Evolutionary conservation across 495 filamentous ascomycete genomes (phyloP).

Genomic region (Glarea lozoyensis): DNA sequence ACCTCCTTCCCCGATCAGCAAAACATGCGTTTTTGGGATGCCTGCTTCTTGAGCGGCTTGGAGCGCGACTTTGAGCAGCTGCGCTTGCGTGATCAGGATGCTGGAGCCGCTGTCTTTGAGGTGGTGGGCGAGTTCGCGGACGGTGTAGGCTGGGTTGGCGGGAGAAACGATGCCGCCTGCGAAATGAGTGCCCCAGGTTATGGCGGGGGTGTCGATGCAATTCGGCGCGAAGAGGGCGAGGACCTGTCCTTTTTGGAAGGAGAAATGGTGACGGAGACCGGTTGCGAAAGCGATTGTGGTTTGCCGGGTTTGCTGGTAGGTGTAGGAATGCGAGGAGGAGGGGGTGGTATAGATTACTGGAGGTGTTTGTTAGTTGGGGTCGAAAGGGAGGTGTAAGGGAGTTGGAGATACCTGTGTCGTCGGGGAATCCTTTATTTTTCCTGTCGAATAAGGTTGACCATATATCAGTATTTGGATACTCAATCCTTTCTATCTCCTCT

Average conservation of each 20-base stretch:
- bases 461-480: slow-evolving; percentile 59
- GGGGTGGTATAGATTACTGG: slow-evolving; percentile 12
- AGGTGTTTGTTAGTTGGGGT: neutral
- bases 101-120: slow-evolving; percentile 58
- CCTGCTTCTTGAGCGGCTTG: slow-evolving; percentile 61
- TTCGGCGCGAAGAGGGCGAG: slow-evolving; percentile 64
- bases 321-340: slow-evolving; percentile 43
- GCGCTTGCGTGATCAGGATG: slow-evolving; percentile 50
- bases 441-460: slow-evolving; percentile 72
- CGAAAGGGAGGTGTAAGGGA: too few species aligned
- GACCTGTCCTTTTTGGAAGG: slow-evolving; percentile 73
- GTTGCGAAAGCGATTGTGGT: slow-evolving; percentile 67
- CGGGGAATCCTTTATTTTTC: slow-evolving; percentile 52
- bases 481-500: too few species aligned
- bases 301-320: slow-evolving; percentile 50
- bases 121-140: slow-evolving; percentile 65
- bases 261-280: slow-evolving; percentile 57
- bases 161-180: slow-evolving; percentile 71
- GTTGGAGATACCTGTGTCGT: too few species aligned
- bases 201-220: slow-evolving; percentile 56
- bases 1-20: slow-evolving; percentile 36
- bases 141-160: slow-evolving; percentile 82
- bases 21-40: slow-evolving; percentile 42
- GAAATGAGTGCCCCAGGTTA: slow-evolving; percentile 74
- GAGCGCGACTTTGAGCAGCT: slow-evolving; percentile 48